Base-by-base conservation (phyloP, 305 asterid genomes). In the Fraxinus baroniana region DNA sequence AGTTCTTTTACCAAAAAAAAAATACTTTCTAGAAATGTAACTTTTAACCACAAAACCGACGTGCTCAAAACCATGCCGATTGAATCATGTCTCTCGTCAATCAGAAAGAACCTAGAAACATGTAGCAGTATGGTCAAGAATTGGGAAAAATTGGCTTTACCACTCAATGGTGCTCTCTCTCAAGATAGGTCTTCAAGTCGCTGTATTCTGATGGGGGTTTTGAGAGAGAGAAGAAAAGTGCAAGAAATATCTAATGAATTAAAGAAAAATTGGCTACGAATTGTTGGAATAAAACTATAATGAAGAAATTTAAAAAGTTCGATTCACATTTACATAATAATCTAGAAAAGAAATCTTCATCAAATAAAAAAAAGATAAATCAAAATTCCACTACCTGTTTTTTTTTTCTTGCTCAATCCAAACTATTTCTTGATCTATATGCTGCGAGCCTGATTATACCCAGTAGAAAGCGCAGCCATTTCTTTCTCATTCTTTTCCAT, bases 401-500 rank as follows among this genome's bases (percentile, higher is more conserved):
- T 66, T 68, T 4, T 15, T 62, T 62, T 12, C 36, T 26, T 24
- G 28, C 12, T 7, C 9, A 26, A 64, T 20, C 35, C 35, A 66
- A 66, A 26, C 32, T 68, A 32, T 66, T 68, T 28, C 74, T 64
- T 9, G 32, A 62, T 62, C 71, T 39, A 39, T 39, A 7, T 22
- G 72, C 28, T 57, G 33, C 32, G 17, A 24, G 7, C 15, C 73
- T 66, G 36, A 66, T 26, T 32, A 30, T 70, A 10, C 9, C 13
- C 78, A 20, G 81, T 18, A 73, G 55, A 26, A 57, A 24, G 74
- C 81, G 15, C 2, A 20, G 82, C 83, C 62, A 76, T 18, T 72
- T 85, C 85, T 81, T 79, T 84, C 77, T 87, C 85, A 28, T 57
- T 83, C 4, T 79, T 87, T 76, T 85, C 89, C 84, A 82, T 83